Percentiles rank a stretch among this genome's conserved stretches.
Conservation (phyloP, 2,329 filamentous ascomycete species). For the Alternaria gaisen region DNA sequence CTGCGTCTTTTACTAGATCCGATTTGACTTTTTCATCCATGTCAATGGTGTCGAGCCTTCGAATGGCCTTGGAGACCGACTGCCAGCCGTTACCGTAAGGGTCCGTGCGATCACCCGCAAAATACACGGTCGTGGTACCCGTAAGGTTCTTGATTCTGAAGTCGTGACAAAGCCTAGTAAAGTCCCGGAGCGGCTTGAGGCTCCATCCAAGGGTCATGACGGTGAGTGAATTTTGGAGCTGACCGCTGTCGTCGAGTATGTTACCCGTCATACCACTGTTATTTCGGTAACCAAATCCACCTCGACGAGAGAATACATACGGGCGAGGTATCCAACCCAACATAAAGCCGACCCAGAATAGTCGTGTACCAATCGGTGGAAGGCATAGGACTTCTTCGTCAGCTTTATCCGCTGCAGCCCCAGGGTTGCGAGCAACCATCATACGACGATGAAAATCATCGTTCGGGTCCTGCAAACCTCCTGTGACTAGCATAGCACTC, state of each 20-base stretch:
- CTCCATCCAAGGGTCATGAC: constrained; percentile 42
- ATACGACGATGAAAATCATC: constrained; percentile 8
- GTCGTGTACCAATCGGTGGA: constrained; percentile 30
- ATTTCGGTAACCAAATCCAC: background rate
- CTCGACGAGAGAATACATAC: constrained; percentile 35
- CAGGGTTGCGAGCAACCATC: background rate
- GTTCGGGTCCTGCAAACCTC: constrained; percentile 19
- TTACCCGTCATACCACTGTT: constrained; percentile 3
- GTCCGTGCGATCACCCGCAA: constrained; percentile 26
- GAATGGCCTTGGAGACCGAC: constrained; percentile 35
- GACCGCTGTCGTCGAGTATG: constrained; percentile 17
- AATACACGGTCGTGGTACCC: constrained; percentile 39
- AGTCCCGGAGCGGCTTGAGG: constrained; percentile 33
- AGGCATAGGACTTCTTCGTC: constrained; percentile 24
- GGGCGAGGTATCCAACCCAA: constrained; percentile 21
- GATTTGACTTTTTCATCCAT: constrained; percentile 40
- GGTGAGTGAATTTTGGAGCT: constrained; percentile 27
- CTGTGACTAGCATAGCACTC: constrained; percentile 34
- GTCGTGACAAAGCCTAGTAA: constrained; percentile 33
- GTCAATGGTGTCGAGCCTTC: constrained; percentile 43
- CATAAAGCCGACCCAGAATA: constrained; percentile 41
- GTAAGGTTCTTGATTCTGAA: constrained; percentile 32
- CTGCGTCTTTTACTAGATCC: constrained; percentile 46
- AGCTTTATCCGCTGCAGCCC: background rate
- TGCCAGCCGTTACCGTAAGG: constrained; percentile 29